Percentiles rank a stretch among this genome's conserved stretches.
Conservation (phyloP, 2,329 filamentous ascomycete genomes). For the Apiospora kogelbergensis region DNA sequence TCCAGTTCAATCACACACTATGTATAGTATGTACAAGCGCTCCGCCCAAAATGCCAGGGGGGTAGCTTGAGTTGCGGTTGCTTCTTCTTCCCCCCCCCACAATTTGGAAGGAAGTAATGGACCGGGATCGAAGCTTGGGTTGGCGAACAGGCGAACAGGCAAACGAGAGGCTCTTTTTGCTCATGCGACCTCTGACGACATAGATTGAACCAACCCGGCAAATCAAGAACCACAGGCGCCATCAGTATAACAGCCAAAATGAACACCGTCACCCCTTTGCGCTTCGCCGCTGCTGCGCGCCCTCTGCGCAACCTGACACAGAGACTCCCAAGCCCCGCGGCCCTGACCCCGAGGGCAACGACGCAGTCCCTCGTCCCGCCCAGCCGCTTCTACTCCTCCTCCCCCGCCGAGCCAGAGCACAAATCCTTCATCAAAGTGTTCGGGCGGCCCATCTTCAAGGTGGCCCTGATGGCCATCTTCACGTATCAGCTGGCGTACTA, state of each 20-base stretch:
- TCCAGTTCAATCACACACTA: too few relatives aligned
- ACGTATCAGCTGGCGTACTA: constrained; percentile 79
- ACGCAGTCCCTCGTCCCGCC: not conserved
- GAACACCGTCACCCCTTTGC: not conserved
- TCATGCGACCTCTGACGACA: not conserved
- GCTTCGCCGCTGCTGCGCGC: not conserved
- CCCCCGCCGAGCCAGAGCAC: not conserved
- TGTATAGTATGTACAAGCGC: too few relatives aligned
- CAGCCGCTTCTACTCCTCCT: not conserved
- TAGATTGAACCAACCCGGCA: not conserved
- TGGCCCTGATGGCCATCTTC: constrained; percentile 71
- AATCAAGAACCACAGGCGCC: not conserved
- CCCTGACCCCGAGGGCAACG: not conserved
- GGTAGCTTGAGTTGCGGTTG: not conserved
- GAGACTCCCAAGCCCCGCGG: not conserved
- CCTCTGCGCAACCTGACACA: not conserved
- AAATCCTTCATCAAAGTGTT: constrained; percentile 73
- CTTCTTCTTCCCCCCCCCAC: constrained; percentile 1
- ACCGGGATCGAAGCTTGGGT: not conserved
- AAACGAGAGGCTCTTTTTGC: not conserved
- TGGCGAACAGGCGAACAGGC: not conserved
- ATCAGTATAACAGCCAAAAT: not conserved
- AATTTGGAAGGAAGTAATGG: not conserved
- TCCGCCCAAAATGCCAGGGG: not conserved
- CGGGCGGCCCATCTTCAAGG: constrained; percentile 70